phyloP scores from a whole-genome alignment of 805 yeast genomes.

The Candida golubevii region DNA sequence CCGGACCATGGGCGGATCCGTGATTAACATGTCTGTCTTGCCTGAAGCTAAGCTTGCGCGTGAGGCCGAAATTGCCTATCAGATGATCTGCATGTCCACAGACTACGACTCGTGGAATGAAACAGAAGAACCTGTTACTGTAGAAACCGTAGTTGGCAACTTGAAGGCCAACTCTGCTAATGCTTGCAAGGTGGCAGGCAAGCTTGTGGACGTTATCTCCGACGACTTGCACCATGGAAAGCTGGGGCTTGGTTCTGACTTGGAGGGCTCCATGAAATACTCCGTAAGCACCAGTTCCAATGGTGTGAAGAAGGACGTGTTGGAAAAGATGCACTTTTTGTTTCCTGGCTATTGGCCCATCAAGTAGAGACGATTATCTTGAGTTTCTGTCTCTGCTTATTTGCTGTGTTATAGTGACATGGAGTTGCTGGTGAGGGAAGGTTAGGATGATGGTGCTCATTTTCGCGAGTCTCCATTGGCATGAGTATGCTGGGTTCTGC shows the following conservation, averaged over 20 bases:
- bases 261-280: conserved; percentile 72
- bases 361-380: conserved; percentile 3
- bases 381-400: too few relatives aligned
- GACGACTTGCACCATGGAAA: conserved; percentile 51
- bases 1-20: conserved; percentile 84
- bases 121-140: conserved; percentile 93
- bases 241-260: conserved; percentile 58
- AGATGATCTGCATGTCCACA: conserved; percentile 98
- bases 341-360: conserved; percentile 88
- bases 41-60: conserved; percentile 98
- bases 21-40: conserved; percentile 92
- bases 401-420: too few relatives aligned
- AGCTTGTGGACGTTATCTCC: conserved; percentile 64
- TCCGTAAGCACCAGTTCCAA: conserved; percentile 73
- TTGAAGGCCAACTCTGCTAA: conserved; percentile 81
- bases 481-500: too few relatives aligned
- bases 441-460: too few relatives aligned
- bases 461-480: too few relatives aligned
- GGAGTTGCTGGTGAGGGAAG: too few relatives aligned
- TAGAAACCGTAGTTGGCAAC: conserved; percentile 93
- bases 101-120: conserved; percentile 99
- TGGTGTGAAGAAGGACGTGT: conserved; percentile 67
- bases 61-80: conserved; percentile 95
- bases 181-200: conserved; percentile 74
- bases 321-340: conserved; percentile 77